Evolutionary conservation across 2,329 filamentous ascomycete genomes (phyloP).

Genomic region (Madurella fahalii): DNA sequence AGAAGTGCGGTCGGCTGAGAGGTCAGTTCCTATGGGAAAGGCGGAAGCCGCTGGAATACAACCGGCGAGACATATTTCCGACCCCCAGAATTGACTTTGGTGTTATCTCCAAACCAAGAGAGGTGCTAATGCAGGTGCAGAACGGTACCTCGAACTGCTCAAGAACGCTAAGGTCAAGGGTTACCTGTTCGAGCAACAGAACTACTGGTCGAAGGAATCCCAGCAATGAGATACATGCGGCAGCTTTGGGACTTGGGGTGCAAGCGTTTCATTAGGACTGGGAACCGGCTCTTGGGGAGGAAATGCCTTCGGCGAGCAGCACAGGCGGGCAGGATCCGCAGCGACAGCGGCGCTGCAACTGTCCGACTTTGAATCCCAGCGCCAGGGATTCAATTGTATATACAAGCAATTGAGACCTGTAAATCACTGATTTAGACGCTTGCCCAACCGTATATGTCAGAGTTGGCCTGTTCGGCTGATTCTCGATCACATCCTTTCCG

Average conservation of each 20-base stretch:
- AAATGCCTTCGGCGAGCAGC: neutral
- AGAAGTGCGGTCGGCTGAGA: constrained; percentile 79
- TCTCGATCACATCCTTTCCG: too few relatives aligned
- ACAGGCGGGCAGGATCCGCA: neutral
- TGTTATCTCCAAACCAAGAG: neutral
- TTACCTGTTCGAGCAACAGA: constrained; percentile 75
- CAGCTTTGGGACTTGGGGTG: neutral
- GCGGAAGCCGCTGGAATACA: neutral
- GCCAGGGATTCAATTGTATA: constrained; percentile 15
- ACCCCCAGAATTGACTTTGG: neutral
- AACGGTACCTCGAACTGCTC: constrained; percentile 74
- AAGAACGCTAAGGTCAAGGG: constrained; percentile 74
- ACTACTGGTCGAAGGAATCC: constrained; percentile 59
- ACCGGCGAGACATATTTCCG: neutral
- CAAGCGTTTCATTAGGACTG: neutral
- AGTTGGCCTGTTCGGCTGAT: too few relatives aligned
- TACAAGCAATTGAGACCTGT: constrained; percentile 16
- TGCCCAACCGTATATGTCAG: neutral
- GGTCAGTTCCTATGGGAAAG: constrained; percentile 51
- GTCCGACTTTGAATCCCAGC: neutral
- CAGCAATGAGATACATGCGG: neutral
- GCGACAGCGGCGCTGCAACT: neutral
- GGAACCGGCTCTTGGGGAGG: neutral
- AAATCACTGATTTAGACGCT: neutral
- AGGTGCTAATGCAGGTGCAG: constrained; percentile 39